These are phyloP conservation scores for Martiniozyma abietophila DNA, from an alignment of 805 yeast species.

Conservation along the genomic window DNA sequence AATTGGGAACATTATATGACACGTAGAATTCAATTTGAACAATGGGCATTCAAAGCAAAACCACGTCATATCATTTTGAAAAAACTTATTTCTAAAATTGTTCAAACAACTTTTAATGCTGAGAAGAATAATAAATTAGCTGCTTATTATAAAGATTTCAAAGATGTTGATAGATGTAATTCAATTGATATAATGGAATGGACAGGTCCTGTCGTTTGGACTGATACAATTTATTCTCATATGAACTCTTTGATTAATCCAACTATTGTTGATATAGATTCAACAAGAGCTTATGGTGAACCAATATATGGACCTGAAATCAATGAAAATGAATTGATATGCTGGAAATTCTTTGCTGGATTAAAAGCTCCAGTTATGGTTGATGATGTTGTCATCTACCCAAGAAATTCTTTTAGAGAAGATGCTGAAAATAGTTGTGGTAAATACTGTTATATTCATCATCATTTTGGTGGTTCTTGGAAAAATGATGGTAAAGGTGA, in stretches of 20 bases:
- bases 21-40: constrained; percentile 52
- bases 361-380: constrained; percentile 26
- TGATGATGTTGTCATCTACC: constrained; percentile 28
- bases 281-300: constrained; percentile 22
- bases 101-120: constrained; percentile 38
- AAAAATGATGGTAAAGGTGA: constrained; percentile 29
- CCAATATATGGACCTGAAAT: constrained; percentile 26
- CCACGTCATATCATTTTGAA: constrained; percentile 54
- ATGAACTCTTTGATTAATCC: constrained; percentile 36
- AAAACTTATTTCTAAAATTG: constrained; percentile 43
- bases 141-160: constrained; percentile 29
- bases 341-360: constrained; percentile 28
- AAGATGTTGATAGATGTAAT: constrained; percentile 28
- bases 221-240: constrained; percentile 62
- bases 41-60: constrained; percentile 52
- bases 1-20: constrained; percentile 45
- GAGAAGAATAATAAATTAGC: constrained; percentile 26
- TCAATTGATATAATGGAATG: constrained; percentile 51
- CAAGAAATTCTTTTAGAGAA: constrained; percentile 27
- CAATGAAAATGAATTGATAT: constrained; percentile 19
- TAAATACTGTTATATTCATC: constrained; percentile 27
- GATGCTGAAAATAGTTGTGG: constrained; percentile 28
- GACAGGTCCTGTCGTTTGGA: constrained; percentile 78
- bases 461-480: constrained; percentile 30
- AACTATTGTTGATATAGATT: constrained; percentile 27